Evolutionary conservation across 1,284 basidiomycete genomes (phyloP), one percentile per base, ranked within the genome.

Genomic region (Caloboletus firmus): DNA sequence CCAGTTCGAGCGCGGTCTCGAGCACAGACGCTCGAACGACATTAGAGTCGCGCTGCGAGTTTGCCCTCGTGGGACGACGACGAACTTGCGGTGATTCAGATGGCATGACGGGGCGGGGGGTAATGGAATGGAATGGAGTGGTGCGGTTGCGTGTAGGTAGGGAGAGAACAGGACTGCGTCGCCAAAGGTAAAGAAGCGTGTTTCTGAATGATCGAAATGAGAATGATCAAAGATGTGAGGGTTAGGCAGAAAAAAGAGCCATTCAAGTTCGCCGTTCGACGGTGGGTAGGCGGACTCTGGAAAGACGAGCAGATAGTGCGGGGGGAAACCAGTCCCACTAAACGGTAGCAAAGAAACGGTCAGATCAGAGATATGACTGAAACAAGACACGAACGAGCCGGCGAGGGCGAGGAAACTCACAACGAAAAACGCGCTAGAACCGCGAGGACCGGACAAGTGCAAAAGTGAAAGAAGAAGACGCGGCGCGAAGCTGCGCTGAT

Each of bases 11-110:
- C 8, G 86, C 86, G 22, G 77, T 83, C 61, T 89, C 85, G 39
- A 88, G 77, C 35, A 89, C 85, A 15, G 85, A 88, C 2, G 86
- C 85, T 22, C 86, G 78, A 20, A 89, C 72, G 22, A 77, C 65
- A 62, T 74, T 78, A 2, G 84, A 84, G 59, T 81, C 74, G 32
- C 84, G 79, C 36, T 59, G 55, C 2, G 49, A 2, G 37, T 45
- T 40, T 3, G 20, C 45, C 50, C 56, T 64, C 9, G 68, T 58
- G 26, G 67, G 68, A 18, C 68, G 68, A 56, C 65, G 70, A 39
- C 58, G 68, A 32, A 57, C 45, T 39, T 59, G 65, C 7, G 28
- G 49, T 22, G 40, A 54, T 49, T 62, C 53, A n/a, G 54, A 51
- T 30, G 54, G 40, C 68, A 68, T 68, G 54, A 52, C 13, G 28